Evolutionary conservation across 2,329 filamentous ascomycete genomes (phyloP).

Genomic region (Gyromitra esculenta): DNA sequence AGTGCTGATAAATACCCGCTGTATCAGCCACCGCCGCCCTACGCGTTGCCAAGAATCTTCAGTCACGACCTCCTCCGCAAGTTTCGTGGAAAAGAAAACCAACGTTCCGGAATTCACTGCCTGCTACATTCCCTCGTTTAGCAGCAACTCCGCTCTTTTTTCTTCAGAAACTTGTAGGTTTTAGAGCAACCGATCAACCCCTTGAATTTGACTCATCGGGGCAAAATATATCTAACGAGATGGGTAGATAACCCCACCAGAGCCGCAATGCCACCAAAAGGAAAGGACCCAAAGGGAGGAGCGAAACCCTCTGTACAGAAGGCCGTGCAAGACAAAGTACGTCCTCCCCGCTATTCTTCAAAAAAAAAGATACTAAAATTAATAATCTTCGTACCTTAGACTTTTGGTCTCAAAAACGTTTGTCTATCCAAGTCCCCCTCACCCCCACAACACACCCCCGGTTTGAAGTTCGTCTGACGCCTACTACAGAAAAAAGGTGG

Average conservation of each 20-base stretch:
- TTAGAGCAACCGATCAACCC: background rate
- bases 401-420: conserved; percentile 98
- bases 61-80: conserved; percentile 41
- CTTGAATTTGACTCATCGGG: conserved; percentile 1
- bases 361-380: conserved; percentile 11
- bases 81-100: conserved; percentile 21
- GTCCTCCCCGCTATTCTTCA: background rate
- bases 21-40: conserved; percentile 15
- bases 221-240: conserved; percentile 31
- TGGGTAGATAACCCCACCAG: conserved; percentile 24
- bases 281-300: conserved; percentile 61
- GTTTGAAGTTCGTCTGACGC: conserved; percentile 37
- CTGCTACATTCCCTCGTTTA: conserved; percentile 37
- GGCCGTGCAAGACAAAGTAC: conserved; percentile 80
- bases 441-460: conserved; percentile 29
- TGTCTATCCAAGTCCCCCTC: conserved; percentile 56
- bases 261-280: conserved; percentile 57
- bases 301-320: conserved; percentile 67
- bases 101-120: conserved; percentile 33
- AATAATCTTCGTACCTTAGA: conserved; percentile 62
- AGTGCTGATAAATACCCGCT: conserved; percentile 42
- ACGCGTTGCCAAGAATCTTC: conserved; percentile 39
- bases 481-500: conserved; percentile 81
- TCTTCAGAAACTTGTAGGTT: conserved; percentile 29
- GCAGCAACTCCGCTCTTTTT: conserved; percentile 40